Percentiles rank a stretch among this genome's conserved stretches.
phyloP scores from a whole-genome alignment of 768 basidiomycete species.

The Hebeloma cylindrosporum region DNA sequence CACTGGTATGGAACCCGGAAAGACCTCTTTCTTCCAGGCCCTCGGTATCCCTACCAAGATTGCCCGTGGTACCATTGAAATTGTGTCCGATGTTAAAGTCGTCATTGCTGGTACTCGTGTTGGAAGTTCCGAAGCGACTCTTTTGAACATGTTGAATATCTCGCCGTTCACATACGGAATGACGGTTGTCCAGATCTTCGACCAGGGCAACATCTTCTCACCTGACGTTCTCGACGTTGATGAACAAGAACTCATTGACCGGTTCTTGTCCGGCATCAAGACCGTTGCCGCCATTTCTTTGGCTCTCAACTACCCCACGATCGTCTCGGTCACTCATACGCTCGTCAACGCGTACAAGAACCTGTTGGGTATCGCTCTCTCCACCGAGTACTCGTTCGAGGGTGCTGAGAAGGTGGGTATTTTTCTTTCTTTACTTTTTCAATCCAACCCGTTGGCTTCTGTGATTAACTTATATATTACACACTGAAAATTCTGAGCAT shows the following conservation, averaged over 20 bases:
- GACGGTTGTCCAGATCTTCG: conserved; percentile 96
- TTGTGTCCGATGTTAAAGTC: conserved; percentile 95
- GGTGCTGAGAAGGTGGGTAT: conserved; percentile 82
- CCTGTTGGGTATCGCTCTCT: conserved; percentile 82
- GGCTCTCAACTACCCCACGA: conserved; percentile 93
- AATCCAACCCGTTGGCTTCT: conserved; percentile 17
- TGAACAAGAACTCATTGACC: conserved; percentile 86
- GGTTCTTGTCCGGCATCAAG: conserved; percentile 92
- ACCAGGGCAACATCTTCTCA: conserved; percentile 89
- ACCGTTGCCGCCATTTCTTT: conserved; percentile 95
- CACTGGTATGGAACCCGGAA: conserved; percentile 99
- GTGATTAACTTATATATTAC: conserved; percentile 36
- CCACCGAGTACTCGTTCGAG: conserved; percentile 94
- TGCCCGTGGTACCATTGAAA: conserved; percentile 99
- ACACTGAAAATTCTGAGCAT: conserved; percentile 90
- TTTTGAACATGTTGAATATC: conserved; percentile 99
- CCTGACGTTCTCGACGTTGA: conserved; percentile 91
- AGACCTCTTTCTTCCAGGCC: conserved; percentile 99
- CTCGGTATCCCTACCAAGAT: conserved; percentile 99
- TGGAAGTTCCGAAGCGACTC: conserved; percentile 94
- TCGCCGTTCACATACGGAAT: conserved; percentile 99
- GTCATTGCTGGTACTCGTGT: conserved; percentile 91
- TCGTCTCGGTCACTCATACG: conserved; percentile 91
- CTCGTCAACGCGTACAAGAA: conserved; percentile 99
- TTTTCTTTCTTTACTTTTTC: too few species aligned